Percentiles rank a stretch among this genome's conserved stretches.
Conservation (phyloP, 2,329 filamentous ascomycete genomes). For the Thyridium curvatum region DNA sequence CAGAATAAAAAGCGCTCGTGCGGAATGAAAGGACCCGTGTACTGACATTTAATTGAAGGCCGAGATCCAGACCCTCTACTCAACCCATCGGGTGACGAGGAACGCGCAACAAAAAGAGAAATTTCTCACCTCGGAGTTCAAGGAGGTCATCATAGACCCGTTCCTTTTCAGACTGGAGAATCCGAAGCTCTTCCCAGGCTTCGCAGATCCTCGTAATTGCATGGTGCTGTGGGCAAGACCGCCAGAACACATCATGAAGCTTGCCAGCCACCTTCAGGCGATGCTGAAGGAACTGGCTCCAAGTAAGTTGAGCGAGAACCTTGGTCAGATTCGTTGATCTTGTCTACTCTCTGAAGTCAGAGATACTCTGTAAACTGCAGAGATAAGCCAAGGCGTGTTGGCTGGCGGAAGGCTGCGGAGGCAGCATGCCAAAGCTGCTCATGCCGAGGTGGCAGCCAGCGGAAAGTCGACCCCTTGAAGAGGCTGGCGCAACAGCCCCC, state of each 20-base stretch:
- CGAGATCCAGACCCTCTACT: constrained; percentile 67
- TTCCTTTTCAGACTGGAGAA: constrained; percentile 66
- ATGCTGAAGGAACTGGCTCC: constrained; percentile 59
- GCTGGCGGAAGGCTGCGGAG: no score
- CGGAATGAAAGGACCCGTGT: background rate
- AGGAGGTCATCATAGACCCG: constrained; percentile 68
- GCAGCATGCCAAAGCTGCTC: no score
- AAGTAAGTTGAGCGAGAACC: constrained; percentile 43
- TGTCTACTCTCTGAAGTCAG: constrained; percentile 3
- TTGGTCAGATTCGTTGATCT: constrained; percentile 4
- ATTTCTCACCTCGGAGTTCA: constrained; percentile 62
- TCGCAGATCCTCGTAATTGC: constrained; percentile 71
- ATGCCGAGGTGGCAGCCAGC: no score
- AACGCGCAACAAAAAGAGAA: constrained; percentile 71
- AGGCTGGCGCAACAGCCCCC: no score
- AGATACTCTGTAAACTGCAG: no score
- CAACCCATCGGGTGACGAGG: constrained; percentile 65
- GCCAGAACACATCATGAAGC: constrained; percentile 59
- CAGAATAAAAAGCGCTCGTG: no score
- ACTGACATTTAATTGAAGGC: constrained; percentile 31
- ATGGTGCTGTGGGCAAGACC: constrained; percentile 86
- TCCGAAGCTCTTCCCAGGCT: constrained; percentile 58
- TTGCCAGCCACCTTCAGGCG: constrained; percentile 65
- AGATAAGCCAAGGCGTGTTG: no score
- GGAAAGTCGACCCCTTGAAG: no score